Evolutionary conservation across 176 grass and related monocot genomes (phyloP).

Genomic region (Oropetium thomaeum): DNA sequence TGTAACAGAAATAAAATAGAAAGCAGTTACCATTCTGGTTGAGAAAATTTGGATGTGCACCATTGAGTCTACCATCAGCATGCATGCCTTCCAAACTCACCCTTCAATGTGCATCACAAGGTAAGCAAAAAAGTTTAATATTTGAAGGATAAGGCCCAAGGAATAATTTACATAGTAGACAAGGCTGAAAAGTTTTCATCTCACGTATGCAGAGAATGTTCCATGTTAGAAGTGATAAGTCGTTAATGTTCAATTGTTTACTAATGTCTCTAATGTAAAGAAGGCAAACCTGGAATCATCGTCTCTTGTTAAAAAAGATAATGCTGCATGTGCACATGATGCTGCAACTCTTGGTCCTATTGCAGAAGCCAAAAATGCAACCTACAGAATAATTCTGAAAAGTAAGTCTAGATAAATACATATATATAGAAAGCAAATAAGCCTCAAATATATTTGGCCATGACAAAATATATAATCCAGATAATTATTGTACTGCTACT

Average conservation of each 20-base stretch:
- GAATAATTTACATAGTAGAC: neutral
- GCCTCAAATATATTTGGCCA: neutral
- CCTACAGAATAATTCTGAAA: slow-evolving; percentile 42
- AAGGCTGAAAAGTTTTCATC: neutral
- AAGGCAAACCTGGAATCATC: slow-evolving; percentile 73
- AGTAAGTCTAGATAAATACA: slow-evolving; percentile 14
- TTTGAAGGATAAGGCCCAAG: neutral
- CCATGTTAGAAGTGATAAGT: neutral
- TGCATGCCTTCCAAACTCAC: slow-evolving; percentile 50
- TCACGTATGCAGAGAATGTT: neutral
- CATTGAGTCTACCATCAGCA: slow-evolving; percentile 51
- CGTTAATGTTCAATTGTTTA: slow-evolving; percentile 5
- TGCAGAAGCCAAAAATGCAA: slow-evolving; percentile 85
- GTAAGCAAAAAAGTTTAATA: slow-evolving; percentile 29
- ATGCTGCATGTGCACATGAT: slow-evolving; percentile 71
- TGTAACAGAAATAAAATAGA: neutral
- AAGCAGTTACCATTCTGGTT: slow-evolving; percentile 54
- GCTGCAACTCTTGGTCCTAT: slow-evolving; percentile 97
- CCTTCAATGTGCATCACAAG: slow-evolving; percentile 51
- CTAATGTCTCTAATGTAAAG: slow-evolving; percentile 13
- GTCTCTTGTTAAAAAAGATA: slow-evolving; percentile 73
- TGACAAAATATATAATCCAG: neutral
- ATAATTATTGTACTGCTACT: neutral
- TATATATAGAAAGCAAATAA: slow-evolving; percentile 10
- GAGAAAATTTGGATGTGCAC: slow-evolving; percentile 35